These are phyloP conservation scores for Cynanchum wilfordii DNA, from an alignment of 257 asterid genomes.

Conservation along the genomic window DNA sequence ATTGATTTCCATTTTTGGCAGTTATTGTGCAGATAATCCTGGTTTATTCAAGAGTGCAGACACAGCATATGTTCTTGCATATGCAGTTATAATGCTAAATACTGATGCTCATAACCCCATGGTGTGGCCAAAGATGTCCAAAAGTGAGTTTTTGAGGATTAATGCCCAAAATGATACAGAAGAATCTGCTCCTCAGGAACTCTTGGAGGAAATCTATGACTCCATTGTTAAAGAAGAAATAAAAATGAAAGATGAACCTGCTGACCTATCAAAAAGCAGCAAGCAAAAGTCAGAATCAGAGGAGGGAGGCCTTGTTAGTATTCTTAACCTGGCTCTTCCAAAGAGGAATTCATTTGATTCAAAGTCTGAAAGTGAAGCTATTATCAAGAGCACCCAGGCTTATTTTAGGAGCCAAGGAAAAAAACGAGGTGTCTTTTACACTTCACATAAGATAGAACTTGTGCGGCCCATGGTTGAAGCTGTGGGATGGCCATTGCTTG, in stretches of 20 bases:
- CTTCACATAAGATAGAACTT: constrained; percentile 83
- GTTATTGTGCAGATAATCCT: constrained; percentile 94
- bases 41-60: constrained; percentile 95
- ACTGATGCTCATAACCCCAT: constrained; percentile 98
- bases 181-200: constrained; percentile 90
- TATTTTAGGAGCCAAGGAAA: constrained; percentile 74
- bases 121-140: constrained; percentile 99
- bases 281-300: constrained; percentile 76
- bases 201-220: constrained; percentile 92
- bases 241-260: constrained; percentile 87
- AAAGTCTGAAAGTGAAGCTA: constrained; percentile 81
- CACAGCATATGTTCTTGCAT: constrained; percentile 96
- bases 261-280: constrained; percentile 48
- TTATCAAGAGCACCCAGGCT: constrained; percentile 77
- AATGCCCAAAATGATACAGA: constrained; percentile 75
- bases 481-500: constrained; percentile 99
- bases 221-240: constrained; percentile 92
- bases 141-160: constrained; percentile 85
- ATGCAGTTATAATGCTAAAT: constrained; percentile 98
- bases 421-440: constrained; percentile 84
- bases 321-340: constrained; percentile 94
- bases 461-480: constrained; percentile 96
- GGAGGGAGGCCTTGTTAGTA: constrained; percentile 81
- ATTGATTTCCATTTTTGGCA: constrained; percentile 36
- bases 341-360: constrained; percentile 67